Evolutionary conservation across 163 green algal genomes (phyloP).

Genomic region (Scenedesmus sp.): DNA sequence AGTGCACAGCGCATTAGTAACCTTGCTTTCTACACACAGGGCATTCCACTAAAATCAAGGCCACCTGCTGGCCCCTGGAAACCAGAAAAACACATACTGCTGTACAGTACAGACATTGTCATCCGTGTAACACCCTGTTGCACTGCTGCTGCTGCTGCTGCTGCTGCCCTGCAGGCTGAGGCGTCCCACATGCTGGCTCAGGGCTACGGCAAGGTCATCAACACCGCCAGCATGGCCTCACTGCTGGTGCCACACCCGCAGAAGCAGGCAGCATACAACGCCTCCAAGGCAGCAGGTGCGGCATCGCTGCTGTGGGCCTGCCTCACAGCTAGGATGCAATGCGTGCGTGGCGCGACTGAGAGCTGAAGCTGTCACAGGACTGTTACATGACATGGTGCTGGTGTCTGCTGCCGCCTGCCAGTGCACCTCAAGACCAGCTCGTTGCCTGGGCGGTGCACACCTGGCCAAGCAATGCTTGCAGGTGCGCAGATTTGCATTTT

Average conservation of each 20-base stretch:
- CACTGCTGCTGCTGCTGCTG: constrained; percentile 14
- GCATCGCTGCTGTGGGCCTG: not conserved
- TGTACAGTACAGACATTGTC: not conserved
- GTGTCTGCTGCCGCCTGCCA: not conserved
- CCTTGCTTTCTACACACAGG: not conserved
- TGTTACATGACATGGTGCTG: too few relatives aligned
- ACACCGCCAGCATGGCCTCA: constrained; percentile 67
- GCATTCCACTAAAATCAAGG: not conserved
- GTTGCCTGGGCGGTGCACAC: too few relatives aligned
- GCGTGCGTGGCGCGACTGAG: not conserved
- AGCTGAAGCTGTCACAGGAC: too few relatives aligned
- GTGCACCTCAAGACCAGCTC: too few relatives aligned
- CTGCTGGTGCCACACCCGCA: constrained; percentile 67
- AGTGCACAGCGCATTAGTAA: too few relatives aligned
- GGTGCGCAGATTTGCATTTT: too few relatives aligned
- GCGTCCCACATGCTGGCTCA: constrained; percentile 58
- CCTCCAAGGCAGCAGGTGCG: constrained; percentile 63
- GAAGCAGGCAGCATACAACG: constrained; percentile 71
- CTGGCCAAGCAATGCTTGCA: too few relatives aligned
- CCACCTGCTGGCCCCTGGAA: too few relatives aligned
- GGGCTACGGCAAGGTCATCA: constrained; percentile 65
- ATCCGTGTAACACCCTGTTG: not conserved
- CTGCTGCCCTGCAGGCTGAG: constrained; percentile 53
- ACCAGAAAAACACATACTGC: not conserved
- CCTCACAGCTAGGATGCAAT: too few relatives aligned